phyloP scores from a whole-genome alignment of 345 rosid species.

The Acer yangbiense region DNA sequence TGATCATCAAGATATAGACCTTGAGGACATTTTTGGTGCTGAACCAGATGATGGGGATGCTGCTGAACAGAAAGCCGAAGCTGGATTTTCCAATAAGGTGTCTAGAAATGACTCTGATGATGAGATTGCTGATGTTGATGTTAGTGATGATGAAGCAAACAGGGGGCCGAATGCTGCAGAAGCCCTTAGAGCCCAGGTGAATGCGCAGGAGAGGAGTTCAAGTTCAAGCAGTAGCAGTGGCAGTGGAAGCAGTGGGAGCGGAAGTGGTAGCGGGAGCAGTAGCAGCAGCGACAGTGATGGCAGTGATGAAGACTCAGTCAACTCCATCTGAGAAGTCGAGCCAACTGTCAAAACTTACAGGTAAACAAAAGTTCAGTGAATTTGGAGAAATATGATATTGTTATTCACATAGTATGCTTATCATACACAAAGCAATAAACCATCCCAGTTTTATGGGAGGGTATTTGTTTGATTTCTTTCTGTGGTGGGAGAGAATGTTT shows the following conservation, averaged over 20 bases:
- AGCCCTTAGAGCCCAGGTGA: slow-evolving; percentile 86
- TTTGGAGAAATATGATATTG: not conserved
- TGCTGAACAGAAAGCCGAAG: slow-evolving; percentile 33
- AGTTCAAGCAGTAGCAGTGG: slow-evolving; percentile 80
- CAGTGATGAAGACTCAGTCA: slow-evolving; percentile 70
- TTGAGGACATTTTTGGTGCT: slow-evolving; percentile 67
- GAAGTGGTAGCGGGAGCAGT: slow-evolving; percentile 60
- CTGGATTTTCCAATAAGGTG: slow-evolving; percentile 24
- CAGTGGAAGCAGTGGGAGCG: slow-evolving; percentile 65
- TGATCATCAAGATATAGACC: slow-evolving; percentile 63
- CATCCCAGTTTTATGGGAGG: slow-evolving; percentile 7
- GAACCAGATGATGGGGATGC: slow-evolving; percentile 46
- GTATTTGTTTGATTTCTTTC: not conserved
- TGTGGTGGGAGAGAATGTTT: not conserved
- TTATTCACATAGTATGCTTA: not conserved
- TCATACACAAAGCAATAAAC: slow-evolving; percentile 5
- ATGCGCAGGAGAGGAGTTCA: slow-evolving; percentile 45
- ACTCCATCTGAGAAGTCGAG: slow-evolving; percentile 46
- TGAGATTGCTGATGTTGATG: slow-evolving; percentile 93
- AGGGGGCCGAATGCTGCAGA: slow-evolving; percentile 89
- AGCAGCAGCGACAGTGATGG: slow-evolving; percentile 62
- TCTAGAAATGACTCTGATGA: slow-evolving; percentile 52
- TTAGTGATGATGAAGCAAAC: slow-evolving; percentile 63
- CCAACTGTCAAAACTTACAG: not conserved
- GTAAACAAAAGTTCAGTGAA: not conserved